Evolutionary conservation across 164 flowering plant genomes (phyloP), one percentile per base, ranked within the genome.

Genomic region (Vitis amurensis): DNA sequence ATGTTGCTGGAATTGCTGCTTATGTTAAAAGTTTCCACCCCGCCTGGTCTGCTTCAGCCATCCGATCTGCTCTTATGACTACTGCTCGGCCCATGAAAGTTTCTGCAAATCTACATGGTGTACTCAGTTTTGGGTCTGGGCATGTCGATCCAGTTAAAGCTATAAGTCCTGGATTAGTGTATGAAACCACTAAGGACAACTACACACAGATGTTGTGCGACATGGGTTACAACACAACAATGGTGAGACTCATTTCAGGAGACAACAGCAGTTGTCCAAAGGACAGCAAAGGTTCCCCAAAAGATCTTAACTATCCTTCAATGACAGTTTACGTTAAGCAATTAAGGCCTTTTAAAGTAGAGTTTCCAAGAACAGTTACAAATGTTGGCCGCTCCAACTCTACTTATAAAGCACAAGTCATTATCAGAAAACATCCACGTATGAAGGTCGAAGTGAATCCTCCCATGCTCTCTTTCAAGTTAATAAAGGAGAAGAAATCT

Each of bases 21-120:
- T 68, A 76, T 64, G 61, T 79, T 14, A 79, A 71, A 57, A 50
- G 79, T 8, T 67, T 73, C 4, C 82, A 79, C 47, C 79, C 82
- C 15, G 68, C 67, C 57, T 79, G 82, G 82, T 73, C 77, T 61
- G 75, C 79, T 11, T 75, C 82, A 0, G 79, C 77, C 5, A 70
- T 79, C 47, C 53, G 73, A 44, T 79, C 82, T 0, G 82, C 82
- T 37, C 73, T 79, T 37, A 79, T 79, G 79, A 79, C 82, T 5
- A 79, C 83, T 3, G 44, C 44, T 6, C 44, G 4, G 6, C 44
- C 44, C 44, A 31, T 31, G 44, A 31, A 31, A 6, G 44, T 4
- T 31, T 31, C 44, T 6, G 44, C 44, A 4, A 31, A 6, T 6
- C 44, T 4, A 31, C 7, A 31, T 6, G 44, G 44, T 31, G 7